Conservation (phyloP, 805 yeast species). For the Brettanomyces custersianus region DNA sequence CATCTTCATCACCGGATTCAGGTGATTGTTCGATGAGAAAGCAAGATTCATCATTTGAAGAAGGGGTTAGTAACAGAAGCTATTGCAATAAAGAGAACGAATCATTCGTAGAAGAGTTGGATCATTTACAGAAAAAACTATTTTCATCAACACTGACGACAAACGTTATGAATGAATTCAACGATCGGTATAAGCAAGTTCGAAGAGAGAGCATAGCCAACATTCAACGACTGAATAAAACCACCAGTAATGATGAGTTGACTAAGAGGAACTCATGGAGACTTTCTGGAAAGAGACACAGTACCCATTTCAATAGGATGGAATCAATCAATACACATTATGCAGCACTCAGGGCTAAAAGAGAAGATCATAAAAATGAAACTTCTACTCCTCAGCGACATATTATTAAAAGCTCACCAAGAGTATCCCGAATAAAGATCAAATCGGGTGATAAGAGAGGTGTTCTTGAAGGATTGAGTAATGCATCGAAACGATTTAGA, state of each 20-base stretch:
- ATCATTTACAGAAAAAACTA: constrained; percentile 32
- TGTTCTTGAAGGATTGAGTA: constrained; percentile 14
- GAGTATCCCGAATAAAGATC: not conserved
- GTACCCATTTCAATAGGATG: constrained; percentile 40
- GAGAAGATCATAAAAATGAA: constrained; percentile 2
- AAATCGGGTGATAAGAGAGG: constrained; percentile 22
- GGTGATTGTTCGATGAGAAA: not conserved
- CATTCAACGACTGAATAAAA: constrained; percentile 18
- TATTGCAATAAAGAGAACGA: constrained; percentile 23
- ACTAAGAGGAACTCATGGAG: constrained; percentile 26
- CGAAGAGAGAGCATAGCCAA: constrained; percentile 19
- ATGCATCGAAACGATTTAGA: constrained; percentile 23
- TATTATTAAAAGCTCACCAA: not conserved
- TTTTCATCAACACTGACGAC: constrained; percentile 39
- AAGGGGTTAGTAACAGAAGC: constrained; percentile 16
- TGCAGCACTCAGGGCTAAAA: constrained; percentile 27
- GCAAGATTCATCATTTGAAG: constrained; percentile 7
- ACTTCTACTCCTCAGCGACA: not conserved
- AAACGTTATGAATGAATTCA: constrained; percentile 37
- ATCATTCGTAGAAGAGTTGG: constrained; percentile 21
- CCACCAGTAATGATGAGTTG: constrained; percentile 15
- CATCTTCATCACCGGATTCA: constrained; percentile 7
- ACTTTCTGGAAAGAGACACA: constrained; percentile 34
- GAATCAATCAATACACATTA: constrained; percentile 42
- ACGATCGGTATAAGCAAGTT: constrained; percentile 31